Evolutionary conservation across 495 filamentous ascomycete species (phyloP).

Genomic region (Terfezia claveryi): DNA sequence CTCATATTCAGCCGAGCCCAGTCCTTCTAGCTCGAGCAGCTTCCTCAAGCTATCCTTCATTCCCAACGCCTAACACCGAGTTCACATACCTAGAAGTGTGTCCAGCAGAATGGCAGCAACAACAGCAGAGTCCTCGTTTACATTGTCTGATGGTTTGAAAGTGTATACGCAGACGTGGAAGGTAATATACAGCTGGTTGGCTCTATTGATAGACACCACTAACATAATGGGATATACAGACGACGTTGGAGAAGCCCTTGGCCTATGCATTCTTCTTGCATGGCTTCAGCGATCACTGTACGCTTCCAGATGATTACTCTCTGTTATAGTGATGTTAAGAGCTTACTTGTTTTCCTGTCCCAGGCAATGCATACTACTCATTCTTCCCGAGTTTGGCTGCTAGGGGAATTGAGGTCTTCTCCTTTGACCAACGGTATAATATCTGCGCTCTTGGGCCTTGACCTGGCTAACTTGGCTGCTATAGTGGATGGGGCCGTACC

Average conservation of each 20-base stretch:
- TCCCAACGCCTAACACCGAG: too few relatives aligned
- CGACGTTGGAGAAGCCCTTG: slow-evolving; percentile 29
- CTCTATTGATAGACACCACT: too few relatives aligned
- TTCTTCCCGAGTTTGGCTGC: slow-evolving; percentile 46
- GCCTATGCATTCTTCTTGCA: slow-evolving; percentile 62
- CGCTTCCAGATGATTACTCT: background rate
- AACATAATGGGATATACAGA: background rate
- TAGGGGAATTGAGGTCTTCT: slow-evolving; percentile 48
- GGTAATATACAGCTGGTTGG: slow-evolving; percentile 27
- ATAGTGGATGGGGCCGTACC: slow-evolving; percentile 32
- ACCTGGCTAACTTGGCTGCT: slow-evolving; percentile 27
- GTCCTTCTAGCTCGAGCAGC: too few relatives aligned
- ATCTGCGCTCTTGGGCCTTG: too few relatives aligned
- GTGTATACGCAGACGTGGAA: slow-evolving; percentile 77
- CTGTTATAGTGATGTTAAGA: background rate
- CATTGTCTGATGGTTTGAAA: slow-evolving; percentile 28
- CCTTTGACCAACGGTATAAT: slow-evolving; percentile 51
- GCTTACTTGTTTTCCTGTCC: background rate
- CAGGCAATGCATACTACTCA: slow-evolving; percentile 40
- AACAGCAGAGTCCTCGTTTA: background rate
- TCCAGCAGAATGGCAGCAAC: background rate
- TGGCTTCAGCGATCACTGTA: slow-evolving; percentile 67
- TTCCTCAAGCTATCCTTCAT: too few relatives aligned
- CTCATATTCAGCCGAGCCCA: too few relatives aligned
- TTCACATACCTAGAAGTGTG: too few relatives aligned